phyloP scores from a whole-genome alignment of 2,329 filamentous ascomycete genomes.

The Cercospora sojina region DNA sequence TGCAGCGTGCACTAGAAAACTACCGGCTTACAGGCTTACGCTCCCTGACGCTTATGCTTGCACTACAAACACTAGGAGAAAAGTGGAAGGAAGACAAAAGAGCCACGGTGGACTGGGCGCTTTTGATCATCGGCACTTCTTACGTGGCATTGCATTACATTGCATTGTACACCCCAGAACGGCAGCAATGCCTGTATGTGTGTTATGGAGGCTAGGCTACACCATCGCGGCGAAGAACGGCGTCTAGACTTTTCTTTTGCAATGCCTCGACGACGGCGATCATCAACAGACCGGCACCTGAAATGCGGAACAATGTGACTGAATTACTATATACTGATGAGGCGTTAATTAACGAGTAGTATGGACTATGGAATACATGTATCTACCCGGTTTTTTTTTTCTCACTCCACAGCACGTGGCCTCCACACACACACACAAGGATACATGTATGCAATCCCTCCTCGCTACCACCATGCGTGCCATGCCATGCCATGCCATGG shows the following conservation, averaged over 20 bases:
- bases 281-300: too few relatives aligned
- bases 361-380: constrained; percentile 29
- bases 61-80: not conserved
- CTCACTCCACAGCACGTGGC: not conserved
- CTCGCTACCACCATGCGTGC: not conserved
- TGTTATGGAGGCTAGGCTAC: not conserved
- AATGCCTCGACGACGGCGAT: too few relatives aligned
- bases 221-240: not conserved
- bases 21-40: not conserved
- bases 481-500: not conserved
- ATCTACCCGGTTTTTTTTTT: not conserved
- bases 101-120: not conserved
- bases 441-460: not conserved
- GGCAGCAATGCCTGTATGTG: not conserved
- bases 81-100: not conserved
- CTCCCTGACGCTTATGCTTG: not conserved
- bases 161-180: not conserved
- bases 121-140: not conserved
- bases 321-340: too few relatives aligned
- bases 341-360: not conserved
- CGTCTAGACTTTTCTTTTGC: not conserved
- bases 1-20: not conserved
- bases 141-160: not conserved
- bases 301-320: too few relatives aligned
- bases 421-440: not conserved